Percentiles rank a stretch among this genome's conserved stretches.
These are phyloP conservation scores for Acarospora socialis DNA, from an alignment of 2,329 filamentous ascomycete species.

Conservation along the genomic window DNA sequence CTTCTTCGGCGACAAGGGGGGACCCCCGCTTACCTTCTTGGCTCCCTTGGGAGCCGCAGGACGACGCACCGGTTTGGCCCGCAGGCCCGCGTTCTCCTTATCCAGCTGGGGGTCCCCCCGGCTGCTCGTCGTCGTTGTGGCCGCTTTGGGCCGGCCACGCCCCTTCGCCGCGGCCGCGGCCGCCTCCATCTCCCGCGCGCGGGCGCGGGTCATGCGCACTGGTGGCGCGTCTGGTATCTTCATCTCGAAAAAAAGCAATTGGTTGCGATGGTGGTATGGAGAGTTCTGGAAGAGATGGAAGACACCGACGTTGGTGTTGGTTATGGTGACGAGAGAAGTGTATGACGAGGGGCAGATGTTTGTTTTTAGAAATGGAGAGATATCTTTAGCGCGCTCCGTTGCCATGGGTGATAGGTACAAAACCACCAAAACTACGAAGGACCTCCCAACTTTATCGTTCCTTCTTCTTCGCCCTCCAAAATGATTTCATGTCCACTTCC, in stretches of 20 bases:
- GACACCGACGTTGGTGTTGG: too few relatives aligned
- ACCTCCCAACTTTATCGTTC: conserved; percentile 17
- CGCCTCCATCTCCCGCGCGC: conserved; percentile 15
- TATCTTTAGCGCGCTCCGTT: too few relatives aligned
- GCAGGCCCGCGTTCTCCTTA: conserved; percentile 29
- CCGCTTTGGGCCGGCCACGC: too few relatives aligned
- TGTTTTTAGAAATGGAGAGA: too few relatives aligned
- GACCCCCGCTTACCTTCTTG: conserved; percentile 21
- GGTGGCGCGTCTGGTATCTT: conserved; percentile 18
- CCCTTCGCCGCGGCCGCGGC: conserved; percentile 7
- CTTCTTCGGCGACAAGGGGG: conserved; percentile 36
- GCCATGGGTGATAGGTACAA: too few relatives aligned
- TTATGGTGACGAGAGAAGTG: too few relatives aligned
- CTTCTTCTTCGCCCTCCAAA: conserved; percentile 34
- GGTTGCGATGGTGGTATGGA: too few relatives aligned
- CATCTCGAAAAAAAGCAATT: too few relatives aligned
- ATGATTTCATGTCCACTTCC: conserved; percentile 48
- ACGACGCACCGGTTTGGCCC: conserved; percentile 33
- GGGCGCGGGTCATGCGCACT: conserved; percentile 21
- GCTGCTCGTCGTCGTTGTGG: too few relatives aligned
- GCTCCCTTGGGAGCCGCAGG: conserved; percentile 16
- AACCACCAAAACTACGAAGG: too few relatives aligned
- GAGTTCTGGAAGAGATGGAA: too few relatives aligned
- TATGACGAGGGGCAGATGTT: too few relatives aligned
- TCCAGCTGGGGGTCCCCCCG: conserved; percentile 27